A percentile compares a stretch with the other conserved stretches of the same genome.
These are phyloP conservation scores for Fraxinus albicans DNA, from an alignment of 305 asterid species.

Conservation along the genomic window DNA sequence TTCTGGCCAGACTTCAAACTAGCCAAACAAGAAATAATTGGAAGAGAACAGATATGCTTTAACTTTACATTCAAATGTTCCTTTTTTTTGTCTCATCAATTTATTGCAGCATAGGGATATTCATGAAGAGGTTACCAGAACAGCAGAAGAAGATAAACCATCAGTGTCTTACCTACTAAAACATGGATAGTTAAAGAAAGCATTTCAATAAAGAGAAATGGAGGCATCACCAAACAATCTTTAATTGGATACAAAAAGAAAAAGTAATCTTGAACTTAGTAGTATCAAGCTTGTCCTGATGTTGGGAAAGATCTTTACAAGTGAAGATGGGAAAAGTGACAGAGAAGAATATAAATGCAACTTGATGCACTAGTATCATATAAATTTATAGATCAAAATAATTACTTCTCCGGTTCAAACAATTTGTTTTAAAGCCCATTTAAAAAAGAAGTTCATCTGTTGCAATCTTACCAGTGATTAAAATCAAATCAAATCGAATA, in stretches of 20 bases:
- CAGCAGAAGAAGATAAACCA: conserved; percentile 2
- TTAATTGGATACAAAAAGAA: not conserved
- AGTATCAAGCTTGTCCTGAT: conserved; percentile 13
- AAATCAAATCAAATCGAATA: not conserved
- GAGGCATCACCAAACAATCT: not conserved
- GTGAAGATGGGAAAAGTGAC: not conserved
- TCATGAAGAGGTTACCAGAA: not conserved
- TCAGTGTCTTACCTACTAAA: not conserved
- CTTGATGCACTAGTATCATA: conserved; percentile 16
- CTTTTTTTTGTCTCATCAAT: not conserved
- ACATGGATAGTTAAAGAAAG: conserved; percentile 8
- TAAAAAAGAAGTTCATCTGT: not conserved
- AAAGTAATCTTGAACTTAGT: not conserved
- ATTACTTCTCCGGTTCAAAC: not conserved
- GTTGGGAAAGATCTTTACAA: not conserved
- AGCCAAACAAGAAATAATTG: not conserved
- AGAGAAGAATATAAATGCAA: not conserved
- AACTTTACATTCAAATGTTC: not conserved
- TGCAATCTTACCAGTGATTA: conserved; percentile 1
- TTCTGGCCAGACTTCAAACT: not conserved
- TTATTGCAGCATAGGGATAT: not conserved
- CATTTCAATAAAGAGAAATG: not conserved
- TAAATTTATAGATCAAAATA: conserved; percentile 1
- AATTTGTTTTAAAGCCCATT: conserved; percentile 11
- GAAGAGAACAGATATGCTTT: not conserved